phyloP scores from a whole-genome alignment of 805 yeast species.

The Kuraishia molischiana region DNA sequence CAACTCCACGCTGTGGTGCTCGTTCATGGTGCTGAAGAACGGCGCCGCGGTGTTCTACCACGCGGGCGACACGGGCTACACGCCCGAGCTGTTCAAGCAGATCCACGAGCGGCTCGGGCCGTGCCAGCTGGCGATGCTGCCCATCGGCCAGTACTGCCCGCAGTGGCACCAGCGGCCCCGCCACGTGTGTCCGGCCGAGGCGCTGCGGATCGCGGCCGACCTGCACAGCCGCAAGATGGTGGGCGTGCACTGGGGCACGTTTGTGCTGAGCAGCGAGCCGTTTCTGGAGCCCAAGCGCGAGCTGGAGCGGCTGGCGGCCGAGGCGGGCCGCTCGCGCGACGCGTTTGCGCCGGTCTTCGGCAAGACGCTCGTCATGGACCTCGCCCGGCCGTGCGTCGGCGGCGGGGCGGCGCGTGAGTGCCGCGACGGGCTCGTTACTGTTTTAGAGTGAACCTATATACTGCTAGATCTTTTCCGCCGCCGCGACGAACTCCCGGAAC shows the following conservation, averaged over 20 bases:
- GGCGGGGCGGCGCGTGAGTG: slow-evolving; percentile 10
- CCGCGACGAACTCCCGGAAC: slow-evolving; percentile 29
- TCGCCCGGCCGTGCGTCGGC: slow-evolving; percentile 13
- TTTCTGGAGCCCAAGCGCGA: slow-evolving; percentile 71
- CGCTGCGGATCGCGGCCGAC: slow-evolving; percentile 56
- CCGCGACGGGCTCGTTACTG: neutral
- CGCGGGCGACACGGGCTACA: slow-evolving; percentile 93
- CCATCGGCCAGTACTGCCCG: slow-evolving; percentile 94
- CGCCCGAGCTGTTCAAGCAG: slow-evolving; percentile 58
- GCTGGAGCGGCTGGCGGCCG: slow-evolving; percentile 40
- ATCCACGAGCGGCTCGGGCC: slow-evolving; percentile 60
- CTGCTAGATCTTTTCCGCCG: slow-evolving; percentile 8
- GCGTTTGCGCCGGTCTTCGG: slow-evolving; percentile 72
- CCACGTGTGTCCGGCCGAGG: slow-evolving; percentile 78
- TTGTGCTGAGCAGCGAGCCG: slow-evolving; percentile 79
- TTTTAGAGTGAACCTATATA: neutral
- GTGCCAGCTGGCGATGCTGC: slow-evolving; percentile 60
- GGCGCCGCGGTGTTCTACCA: slow-evolving; percentile 73
- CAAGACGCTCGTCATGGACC: slow-evolving; percentile 46
- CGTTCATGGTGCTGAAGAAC: slow-evolving; percentile 60
- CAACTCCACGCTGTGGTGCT: slow-evolving; percentile 81
- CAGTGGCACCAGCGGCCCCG: slow-evolving; percentile 90
- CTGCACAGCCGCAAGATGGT: slow-evolving; percentile 51
- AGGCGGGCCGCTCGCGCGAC: slow-evolving; percentile 22
- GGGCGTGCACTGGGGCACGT: slow-evolving; percentile 97